Evolutionary conservation across 371 early-diverging fungal species (phyloP), one percentile per base, ranked within the genome.

Genomic region (Blakeslea trispora): DNA sequence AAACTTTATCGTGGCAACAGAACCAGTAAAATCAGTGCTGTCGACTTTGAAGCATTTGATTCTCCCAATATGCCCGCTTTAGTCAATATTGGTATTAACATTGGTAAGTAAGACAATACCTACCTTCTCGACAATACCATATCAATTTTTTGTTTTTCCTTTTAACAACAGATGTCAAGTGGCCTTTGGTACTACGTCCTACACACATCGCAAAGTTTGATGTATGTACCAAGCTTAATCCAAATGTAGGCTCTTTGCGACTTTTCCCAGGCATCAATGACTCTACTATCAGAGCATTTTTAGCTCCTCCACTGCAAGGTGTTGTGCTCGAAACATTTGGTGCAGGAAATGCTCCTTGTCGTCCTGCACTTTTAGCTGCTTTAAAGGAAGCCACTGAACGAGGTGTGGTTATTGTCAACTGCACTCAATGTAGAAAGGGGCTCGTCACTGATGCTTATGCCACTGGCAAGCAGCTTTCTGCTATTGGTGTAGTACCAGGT

Each of bases 241-340:
- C 89, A 1, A 91, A 94, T 61, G 97, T 98, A 0, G 93, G 94
- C 8, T 83, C 92, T 0, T 73, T 98, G 43, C 83, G 97, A 6
- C 66, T 98, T 17, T 98, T 97, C 61, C 99, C 99, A 0, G 97
- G 99, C 45, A 96, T 98, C 54, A 92, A 92, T 1, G 88, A 86
- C 15, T 71, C 82, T 0, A 94, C 97, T 0, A 88, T 98, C 7
- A 81, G 88, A 19, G 86, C 96, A 1, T 95, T 97, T 62, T 68
- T 98, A 24, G 78, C 89, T 0, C 88, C 93, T 10, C 91, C 93
- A 0, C 87, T 96, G 15, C 85, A 85, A 48, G 99, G 99, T 5
- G 89, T 97, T 0, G 93, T 99, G 0, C 72, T 99, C 5, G 98
- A 99, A 64, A 95, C 98, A 1, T 97, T 89, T 67, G 98, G 99